Evolutionary conservation across 2,329 filamentous ascomycete species (phyloP).

Genomic region (Mollisia scopiformis): DNA sequence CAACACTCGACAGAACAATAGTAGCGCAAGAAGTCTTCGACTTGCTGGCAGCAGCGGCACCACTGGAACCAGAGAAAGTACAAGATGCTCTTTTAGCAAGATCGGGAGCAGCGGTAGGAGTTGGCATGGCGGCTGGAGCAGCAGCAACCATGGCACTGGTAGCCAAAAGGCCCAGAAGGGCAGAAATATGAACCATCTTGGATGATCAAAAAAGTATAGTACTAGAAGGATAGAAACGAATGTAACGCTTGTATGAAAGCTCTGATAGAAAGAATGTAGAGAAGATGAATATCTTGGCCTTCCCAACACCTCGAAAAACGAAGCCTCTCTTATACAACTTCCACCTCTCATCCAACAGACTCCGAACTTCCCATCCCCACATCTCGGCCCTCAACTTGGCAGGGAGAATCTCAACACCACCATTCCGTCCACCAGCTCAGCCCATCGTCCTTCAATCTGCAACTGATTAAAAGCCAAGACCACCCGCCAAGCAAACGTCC

Average conservation of each 20-base stretch:
- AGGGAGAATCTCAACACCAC: not conserved
- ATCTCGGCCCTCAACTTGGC: not conserved
- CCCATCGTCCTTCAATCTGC: not conserved
- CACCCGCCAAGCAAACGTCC: not conserved
- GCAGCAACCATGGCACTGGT: constrained; percentile 19
- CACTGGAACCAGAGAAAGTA: constrained; percentile 52
- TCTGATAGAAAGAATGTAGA: not conserved
- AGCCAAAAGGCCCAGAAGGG: constrained; percentile 24
- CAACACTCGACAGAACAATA: constrained; percentile 56
- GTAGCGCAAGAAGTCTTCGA: constrained; percentile 55
- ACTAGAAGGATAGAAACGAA: not conserved
- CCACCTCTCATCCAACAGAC: not conserved
- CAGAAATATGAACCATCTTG: constrained; percentile 32
- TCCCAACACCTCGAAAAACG: not conserved
- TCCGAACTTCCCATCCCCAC: not conserved
- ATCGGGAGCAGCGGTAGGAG: constrained; percentile 29
- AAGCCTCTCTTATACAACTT: not conserved
- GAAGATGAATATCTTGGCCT: not conserved
- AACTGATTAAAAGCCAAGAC: not conserved
- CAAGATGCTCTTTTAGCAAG: constrained; percentile 41
- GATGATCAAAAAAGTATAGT: not conserved
- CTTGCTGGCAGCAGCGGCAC: constrained; percentile 49
- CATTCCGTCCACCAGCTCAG: not conserved
- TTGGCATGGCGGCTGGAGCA: constrained; percentile 21
- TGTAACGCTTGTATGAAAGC: not conserved